phyloP scores from a whole-genome alignment of 2,329 filamentous ascomycete species.

The Trichoderma cornu-damae region DNA sequence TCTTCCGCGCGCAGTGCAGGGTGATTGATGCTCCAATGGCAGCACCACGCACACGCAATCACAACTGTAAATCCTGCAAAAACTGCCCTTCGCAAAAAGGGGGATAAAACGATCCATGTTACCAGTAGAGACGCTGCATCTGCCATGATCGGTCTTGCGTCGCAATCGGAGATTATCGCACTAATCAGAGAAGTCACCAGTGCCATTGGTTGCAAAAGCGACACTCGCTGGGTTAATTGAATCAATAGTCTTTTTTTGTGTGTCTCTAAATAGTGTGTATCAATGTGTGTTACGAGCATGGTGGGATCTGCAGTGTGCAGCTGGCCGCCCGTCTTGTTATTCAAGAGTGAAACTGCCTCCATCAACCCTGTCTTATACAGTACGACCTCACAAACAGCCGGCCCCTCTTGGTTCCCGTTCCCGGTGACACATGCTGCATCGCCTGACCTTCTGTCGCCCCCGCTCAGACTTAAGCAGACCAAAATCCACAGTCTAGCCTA shows the following conservation, averaged over 20 bases:
- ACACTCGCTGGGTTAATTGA: background rate
- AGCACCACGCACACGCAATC: background rate
- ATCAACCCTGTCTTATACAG: constrained; percentile 5
- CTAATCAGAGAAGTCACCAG: background rate
- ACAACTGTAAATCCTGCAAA: background rate
- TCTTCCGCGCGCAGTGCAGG: background rate
- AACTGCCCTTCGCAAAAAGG: background rate
- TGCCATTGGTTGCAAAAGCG: background rate
- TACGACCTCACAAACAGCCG: constrained; percentile 5
- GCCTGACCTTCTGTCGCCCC: constrained; percentile 14
- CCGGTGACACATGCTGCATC: constrained; percentile 10
- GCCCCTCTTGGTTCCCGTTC: constrained; percentile 10
- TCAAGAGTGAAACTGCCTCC: constrained; percentile 8
- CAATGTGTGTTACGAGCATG: constrained; percentile 4
- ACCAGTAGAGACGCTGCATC: background rate
- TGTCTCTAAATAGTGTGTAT: constrained; percentile 16
- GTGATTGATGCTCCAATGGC: background rate
- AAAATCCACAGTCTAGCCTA: constrained; percentile 10
- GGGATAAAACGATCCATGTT: background rate
- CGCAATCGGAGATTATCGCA: constrained; percentile 11
- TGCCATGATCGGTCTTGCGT: constrained; percentile 2
- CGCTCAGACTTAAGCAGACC: constrained; percentile 13
- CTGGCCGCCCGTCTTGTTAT: constrained; percentile 6
- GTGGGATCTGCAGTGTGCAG: background rate
- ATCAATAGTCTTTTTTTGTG: constrained; percentile 8